A percentile compares a stretch with the other conserved stretches of the same genome.
phyloP scores from a whole-genome alignment of 495 filamentous ascomycete species.

The Lophium mytilinum region DNA sequence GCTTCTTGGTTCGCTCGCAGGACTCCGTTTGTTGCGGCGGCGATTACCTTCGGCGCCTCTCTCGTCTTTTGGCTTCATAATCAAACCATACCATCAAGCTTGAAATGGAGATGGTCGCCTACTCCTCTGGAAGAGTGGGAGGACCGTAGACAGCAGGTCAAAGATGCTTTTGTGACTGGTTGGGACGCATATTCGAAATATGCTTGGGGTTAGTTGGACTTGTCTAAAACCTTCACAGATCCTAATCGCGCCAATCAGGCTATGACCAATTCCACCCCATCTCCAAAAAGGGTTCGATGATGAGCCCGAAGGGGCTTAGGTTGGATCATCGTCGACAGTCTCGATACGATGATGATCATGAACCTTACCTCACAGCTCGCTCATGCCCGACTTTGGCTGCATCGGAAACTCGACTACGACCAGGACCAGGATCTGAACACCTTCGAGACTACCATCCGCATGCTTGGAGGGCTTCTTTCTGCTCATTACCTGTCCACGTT shows the following conservation, averaged over 20 bases:
- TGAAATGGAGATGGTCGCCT: background rate
- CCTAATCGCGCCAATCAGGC: conserved; percentile 40
- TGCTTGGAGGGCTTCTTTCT: conserved; percentile 86
- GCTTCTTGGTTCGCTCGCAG: background rate
- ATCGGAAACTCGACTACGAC: conserved; percentile 67
- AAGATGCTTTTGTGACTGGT: conserved; percentile 76
- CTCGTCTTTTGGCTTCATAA: background rate
- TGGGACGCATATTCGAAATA: conserved; percentile 87
- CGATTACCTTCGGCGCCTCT: background rate
- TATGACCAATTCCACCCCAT: conserved; percentile 75
- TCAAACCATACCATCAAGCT: too few species aligned
- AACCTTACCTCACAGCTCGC: conserved; percentile 80
- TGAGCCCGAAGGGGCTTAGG: conserved; percentile 72
- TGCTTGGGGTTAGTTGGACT: conserved; percentile 68
- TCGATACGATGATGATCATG: conserved; percentile 95
- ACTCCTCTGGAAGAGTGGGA: conserved; percentile 49
- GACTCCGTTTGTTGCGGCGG: background rate
- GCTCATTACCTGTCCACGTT: conserved; percentile 78
- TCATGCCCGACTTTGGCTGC: conserved; percentile 80
- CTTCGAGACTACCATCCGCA: conserved; percentile 94
- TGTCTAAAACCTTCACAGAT: background rate
- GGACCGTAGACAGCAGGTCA: conserved; percentile 66
- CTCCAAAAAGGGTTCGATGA: conserved; percentile 64
- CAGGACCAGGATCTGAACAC: conserved; percentile 90
- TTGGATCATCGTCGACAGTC: conserved; percentile 91